These are phyloP conservation scores for Austroboletus eburneus DNA, from an alignment of 768 basidiomycete genomes.

Conservation along the genomic window DNA sequence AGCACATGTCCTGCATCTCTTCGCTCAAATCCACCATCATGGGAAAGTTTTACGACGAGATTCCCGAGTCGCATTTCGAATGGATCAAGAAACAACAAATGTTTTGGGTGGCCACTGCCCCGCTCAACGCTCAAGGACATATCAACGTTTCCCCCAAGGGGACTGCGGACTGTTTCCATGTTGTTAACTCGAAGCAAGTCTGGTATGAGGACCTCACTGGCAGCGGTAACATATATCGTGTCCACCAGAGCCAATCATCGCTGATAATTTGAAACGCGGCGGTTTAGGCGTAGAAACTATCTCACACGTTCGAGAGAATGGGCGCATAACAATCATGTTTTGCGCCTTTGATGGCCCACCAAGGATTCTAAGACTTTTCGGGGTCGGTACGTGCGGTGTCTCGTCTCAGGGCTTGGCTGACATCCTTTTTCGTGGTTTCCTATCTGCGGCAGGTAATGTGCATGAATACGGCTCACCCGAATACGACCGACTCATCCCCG, in stretches of 20 bases:
- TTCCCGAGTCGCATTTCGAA: constrained; percentile 47
- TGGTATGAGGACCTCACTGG: constrained; percentile 77
- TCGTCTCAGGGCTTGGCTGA: no score
- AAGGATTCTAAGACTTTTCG: constrained; percentile 54
- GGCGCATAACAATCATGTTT: constrained; percentile 60
- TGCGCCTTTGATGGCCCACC: constrained; percentile 60
- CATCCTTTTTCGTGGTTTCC: no score
- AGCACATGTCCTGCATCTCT: background rate
- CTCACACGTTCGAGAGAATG: constrained; percentile 60
- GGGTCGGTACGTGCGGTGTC: constrained; percentile 46
- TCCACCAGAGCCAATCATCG: background rate
- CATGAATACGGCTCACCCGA: constrained; percentile 62
- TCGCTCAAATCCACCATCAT: no score
- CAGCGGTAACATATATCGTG: constrained; percentile 42
- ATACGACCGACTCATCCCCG: constrained; percentile 50
- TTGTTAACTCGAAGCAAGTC: constrained; percentile 49
- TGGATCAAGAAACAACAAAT: constrained; percentile 64
- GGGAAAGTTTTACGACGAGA: constrained; percentile 56
- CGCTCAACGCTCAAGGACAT: constrained; percentile 51
- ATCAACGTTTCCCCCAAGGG: constrained; percentile 72
- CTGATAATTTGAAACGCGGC: background rate
- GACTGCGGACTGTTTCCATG: constrained; percentile 57
- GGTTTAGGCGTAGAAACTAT: constrained; percentile 54
- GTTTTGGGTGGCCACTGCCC: constrained; percentile 72
- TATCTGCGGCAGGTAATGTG: constrained; percentile 60